Conservation (phyloP, 2,329 filamentous ascomycete species). For the Verticillium klebahnii region DNA sequence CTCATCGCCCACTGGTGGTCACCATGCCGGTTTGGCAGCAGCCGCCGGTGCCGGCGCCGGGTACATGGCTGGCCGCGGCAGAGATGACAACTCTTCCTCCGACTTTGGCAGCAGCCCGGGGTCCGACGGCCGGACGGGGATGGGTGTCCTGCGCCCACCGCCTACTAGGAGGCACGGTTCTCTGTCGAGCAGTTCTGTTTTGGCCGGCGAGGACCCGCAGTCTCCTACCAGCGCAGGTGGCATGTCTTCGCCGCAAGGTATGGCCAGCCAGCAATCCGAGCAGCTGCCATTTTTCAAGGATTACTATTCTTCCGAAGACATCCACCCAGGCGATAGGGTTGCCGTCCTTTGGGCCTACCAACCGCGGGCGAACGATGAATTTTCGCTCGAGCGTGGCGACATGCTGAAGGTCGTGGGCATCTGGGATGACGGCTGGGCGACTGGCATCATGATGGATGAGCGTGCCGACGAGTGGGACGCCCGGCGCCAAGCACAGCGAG, state of each 20-base stretch:
- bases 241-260: conserved; percentile 78
- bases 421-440: conserved; percentile 99
- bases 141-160: conserved; percentile 52
- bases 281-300: conserved; percentile 96
- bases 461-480: conserved; percentile 85
- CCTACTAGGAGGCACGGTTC: conserved; percentile 69
- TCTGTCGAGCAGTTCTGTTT: conserved; percentile 75
- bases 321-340: conserved; percentile 85
- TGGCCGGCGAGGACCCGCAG: conserved; percentile 65
- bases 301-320: conserved; percentile 96
- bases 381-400: conserved; percentile 86
- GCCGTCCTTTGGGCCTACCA: conserved; percentile 96
- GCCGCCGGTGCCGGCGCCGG: conserved; percentile 43
- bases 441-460: conserved; percentile 78
- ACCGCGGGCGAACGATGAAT: conserved; percentile 88
- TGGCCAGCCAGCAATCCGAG: conserved; percentile 88
- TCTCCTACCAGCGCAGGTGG: conserved; percentile 70
- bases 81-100: conserved; percentile 61
- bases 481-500: conserved; percentile 71
- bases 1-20: conserved; percentile 43
- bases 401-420: conserved; percentile 98
- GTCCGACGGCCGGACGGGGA: conserved; percentile 50
- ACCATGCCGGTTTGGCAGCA: conserved; percentile 27
- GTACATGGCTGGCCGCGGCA: conserved; percentile 40
- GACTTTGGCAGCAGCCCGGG: conserved; percentile 67